phyloP scores from a whole-genome alignment of 2,329 filamentous ascomycete species.

The Escovopsis sp. region DNA sequence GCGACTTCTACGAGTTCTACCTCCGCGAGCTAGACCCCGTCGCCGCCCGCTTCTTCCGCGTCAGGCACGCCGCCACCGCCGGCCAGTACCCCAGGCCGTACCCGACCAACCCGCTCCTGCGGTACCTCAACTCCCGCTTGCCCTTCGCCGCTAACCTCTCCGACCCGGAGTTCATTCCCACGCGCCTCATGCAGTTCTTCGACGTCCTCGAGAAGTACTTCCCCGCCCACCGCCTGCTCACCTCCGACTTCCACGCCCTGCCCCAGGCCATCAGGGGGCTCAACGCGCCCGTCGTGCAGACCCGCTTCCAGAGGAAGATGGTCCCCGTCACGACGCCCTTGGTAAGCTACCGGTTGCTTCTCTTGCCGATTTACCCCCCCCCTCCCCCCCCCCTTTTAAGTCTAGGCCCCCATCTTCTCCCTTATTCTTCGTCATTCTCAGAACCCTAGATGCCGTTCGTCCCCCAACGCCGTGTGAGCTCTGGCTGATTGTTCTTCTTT shows the following conservation, averaged over 20 bases:
- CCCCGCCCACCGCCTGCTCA: conserved; percentile 74
- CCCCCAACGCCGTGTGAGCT: too few species aligned
- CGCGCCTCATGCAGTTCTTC: conserved; percentile 91
- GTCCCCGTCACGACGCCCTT: conserved; percentile 83
- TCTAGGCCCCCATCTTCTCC: too few species aligned
- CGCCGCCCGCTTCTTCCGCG: conserved; percentile 65
- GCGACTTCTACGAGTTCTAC: conserved; percentile 95
- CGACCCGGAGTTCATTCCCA: conserved; percentile 83
- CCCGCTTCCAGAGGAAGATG: conserved; percentile 71
- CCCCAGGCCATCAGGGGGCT: conserved; percentile 71
- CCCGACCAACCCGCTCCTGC: conserved; percentile 36
- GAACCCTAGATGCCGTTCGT: too few species aligned
- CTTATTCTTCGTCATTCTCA: too few species aligned
- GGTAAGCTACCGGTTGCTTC: conserved; percentile 37
- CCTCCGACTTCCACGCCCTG: conserved; percentile 79
- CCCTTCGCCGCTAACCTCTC: conserved; percentile 68
- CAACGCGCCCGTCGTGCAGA: conserved; percentile 94
- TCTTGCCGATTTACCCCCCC: background rate
- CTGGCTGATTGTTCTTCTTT: background rate
- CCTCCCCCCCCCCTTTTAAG: too few species aligned
- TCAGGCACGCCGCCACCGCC: conserved; percentile 63
- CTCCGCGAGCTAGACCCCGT: conserved; percentile 65
- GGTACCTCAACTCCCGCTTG: conserved; percentile 46
- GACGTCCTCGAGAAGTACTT: conserved; percentile 79
- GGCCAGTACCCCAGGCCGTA: conserved; percentile 51